Base-by-base conservation (phyloP, 2,329 filamentous ascomycete genomes). In the Exserohilum rostratum region DNA sequence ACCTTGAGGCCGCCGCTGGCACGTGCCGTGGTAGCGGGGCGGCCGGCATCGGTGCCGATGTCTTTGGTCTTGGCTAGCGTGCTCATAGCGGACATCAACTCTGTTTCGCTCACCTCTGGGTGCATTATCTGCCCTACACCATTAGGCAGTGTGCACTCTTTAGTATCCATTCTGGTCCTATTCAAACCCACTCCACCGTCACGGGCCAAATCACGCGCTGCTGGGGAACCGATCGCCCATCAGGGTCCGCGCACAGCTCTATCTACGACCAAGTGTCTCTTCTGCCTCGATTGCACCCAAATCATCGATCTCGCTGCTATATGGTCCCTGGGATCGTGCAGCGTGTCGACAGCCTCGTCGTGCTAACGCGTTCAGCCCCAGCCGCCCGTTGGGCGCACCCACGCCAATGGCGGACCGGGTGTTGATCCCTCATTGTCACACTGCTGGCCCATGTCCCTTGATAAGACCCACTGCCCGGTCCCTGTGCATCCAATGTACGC, bases 1-100 rank as follows among this genome's bases (percentile, higher is more conserved):
- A 55, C 33, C 37, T 55, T 55, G 9, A 25, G 47, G 22, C 43
- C 43, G 15, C 42, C 39, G 39, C 27, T 30, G 13, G 35, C 7
- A 27, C 43, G 53, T 18, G 43, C 39, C 25, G 39, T n/a, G 6
- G 27, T n/a, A 11, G 27, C 39, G 15, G 39, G 15, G 27, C 39
- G 39, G 27, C 34, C 13, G 17, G 46, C 34, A n/a, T 22, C 25
- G n/a, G 34, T 13, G 33, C 11, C 11, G 20, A 25, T 7, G 7
- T 25, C 4, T 25, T 20, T 35, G 17, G 31, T 25, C 13, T 20
- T 46, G 30, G 31, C n/a, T 18, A 17, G 39, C 12, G 22, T 25
- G 43, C 30, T 37, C 34, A 37, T 42, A 22, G 39, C 20, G 22
- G 25, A 29, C 25, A n/a, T 42, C 39, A 42, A 42, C 25, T 4